A percentile compares a stretch with the other conserved stretches of the same genome.
Conservation (phyloP, 1,284 basidiomycete species). For the Blastosporella zonata region DNA sequence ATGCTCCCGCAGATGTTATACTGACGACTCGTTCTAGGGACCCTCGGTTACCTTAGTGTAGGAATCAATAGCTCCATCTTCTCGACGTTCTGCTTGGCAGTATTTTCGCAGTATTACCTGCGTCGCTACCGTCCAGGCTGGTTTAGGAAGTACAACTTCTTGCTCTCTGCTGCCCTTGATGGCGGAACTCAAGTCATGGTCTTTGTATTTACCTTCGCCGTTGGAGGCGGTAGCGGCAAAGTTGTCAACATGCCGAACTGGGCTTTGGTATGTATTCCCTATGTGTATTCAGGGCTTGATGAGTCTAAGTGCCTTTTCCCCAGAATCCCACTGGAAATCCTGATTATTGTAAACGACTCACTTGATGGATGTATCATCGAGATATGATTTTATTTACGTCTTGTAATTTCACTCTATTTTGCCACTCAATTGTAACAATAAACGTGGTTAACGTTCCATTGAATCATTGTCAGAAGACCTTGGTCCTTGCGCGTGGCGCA, state of each 20-base stretch:
- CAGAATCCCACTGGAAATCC: constrained; percentile 36
- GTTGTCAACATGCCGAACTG: constrained; percentile 43
- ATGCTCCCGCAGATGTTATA: not conserved
- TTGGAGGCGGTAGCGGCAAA: constrained; percentile 55
- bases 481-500: too few species aligned
- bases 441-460: too few species aligned
- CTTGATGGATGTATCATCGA: constrained; percentile 19
- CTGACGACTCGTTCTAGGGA: constrained; percentile 22
- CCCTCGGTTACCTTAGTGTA: constrained; percentile 43
- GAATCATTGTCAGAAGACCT: too few species aligned
- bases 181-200: constrained; percentile 56
- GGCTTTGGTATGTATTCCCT: constrained; percentile 33
- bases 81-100: constrained; percentile 47
- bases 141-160: constrained; percentile 62
- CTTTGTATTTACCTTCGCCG: constrained; percentile 58
- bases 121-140: constrained; percentile 36
- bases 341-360: constrained; percentile 35
- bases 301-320: not conserved
- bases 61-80: constrained; percentile 55
- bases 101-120: constrained; percentile 54
- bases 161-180: constrained; percentile 52
- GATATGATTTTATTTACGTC: too few species aligned
- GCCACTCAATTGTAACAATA: too few species aligned
- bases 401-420: too few species aligned
- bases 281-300: not conserved